phyloP scores from a whole-genome alignment of 257 asterid species.

The Solanum arcanum region DNA sequence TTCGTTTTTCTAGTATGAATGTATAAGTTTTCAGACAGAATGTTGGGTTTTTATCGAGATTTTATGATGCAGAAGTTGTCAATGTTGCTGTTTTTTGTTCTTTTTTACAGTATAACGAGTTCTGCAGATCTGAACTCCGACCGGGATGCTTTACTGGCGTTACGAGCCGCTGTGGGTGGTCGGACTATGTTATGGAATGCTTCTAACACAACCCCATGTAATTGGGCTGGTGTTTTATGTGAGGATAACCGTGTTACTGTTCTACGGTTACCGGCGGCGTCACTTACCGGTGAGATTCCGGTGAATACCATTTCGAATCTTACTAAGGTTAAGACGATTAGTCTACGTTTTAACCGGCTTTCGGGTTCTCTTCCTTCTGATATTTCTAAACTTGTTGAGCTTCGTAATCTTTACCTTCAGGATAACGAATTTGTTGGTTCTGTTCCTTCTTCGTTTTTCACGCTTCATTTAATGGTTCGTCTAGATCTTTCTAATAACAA shows the following conservation, averaged over 20 bases:
- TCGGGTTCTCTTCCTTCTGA: constrained; percentile 56
- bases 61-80: background rate
- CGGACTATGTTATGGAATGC: constrained; percentile 60
- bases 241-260: constrained; percentile 44
- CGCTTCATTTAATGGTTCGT: constrained; percentile 34
- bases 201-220: constrained; percentile 43
- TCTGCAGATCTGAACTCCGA: constrained; percentile 49
- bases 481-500: constrained; percentile 47
- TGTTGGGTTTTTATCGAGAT: constrained; percentile 1
- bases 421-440: constrained; percentile 53
- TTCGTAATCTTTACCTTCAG: constrained; percentile 60
- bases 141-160: constrained; percentile 44
- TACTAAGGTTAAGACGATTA: constrained; percentile 46
- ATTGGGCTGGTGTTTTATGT: constrained; percentile 58
- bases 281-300: constrained; percentile 52
- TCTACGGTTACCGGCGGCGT: constrained; percentile 68
- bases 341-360: constrained; percentile 69
- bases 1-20: background rate
- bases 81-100: constrained; percentile 10
- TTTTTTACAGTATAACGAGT: constrained; percentile 10
- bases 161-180: constrained; percentile 63
- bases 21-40: background rate
- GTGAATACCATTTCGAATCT: constrained; percentile 31
- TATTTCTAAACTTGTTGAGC: constrained; percentile 29
- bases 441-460: constrained; percentile 17